Conservation (phyloP, 768 basidiomycete genomes). For the Tulasnella calospora region DNA sequence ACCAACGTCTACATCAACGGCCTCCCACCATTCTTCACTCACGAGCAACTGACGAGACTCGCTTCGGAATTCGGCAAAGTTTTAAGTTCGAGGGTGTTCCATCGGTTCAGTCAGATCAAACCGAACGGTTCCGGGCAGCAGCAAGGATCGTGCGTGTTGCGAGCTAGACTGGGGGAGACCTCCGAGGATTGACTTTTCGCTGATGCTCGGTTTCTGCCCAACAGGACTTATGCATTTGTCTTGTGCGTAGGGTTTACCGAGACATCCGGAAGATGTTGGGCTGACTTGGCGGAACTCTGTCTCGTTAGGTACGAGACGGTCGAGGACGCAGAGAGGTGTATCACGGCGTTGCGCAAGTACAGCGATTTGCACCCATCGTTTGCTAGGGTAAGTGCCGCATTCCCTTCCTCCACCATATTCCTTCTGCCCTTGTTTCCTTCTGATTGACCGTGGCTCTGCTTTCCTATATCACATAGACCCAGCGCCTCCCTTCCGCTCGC, state of each 20-base stretch:
- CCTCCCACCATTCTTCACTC: conserved; percentile 74
- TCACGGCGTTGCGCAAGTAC: conserved; percentile 61
- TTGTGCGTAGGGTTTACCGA: conserved; percentile 48
- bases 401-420: not conserved
- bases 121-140: conserved; percentile 32
- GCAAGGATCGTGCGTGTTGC: conserved; percentile 24
- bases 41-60: conserved; percentile 70
- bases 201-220: conserved; percentile 46
- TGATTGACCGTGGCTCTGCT: not conserved
- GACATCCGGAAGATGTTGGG: not conserved
- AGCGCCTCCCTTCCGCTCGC: conserved; percentile 15
- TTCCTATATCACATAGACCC: not conserved
- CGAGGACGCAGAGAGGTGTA: conserved; percentile 69
- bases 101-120: conserved; percentile 71
- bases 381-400: conserved; percentile 57
- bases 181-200: not conserved
- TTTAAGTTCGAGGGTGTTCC: conserved; percentile 76
- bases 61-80: conserved; percentile 67
- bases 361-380: conserved; percentile 81
- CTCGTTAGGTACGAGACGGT: conserved; percentile 57
- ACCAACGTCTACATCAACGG: conserved; percentile 89
- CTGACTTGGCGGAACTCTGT: not conserved
- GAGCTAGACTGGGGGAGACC: not conserved
- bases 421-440: conserved; percentile 23
- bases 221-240: conserved; percentile 59